These are phyloP conservation scores for Aspergillus hortae DNA, from an alignment of 2,329 filamentous ascomycete species.

Conservation along the genomic window DNA sequence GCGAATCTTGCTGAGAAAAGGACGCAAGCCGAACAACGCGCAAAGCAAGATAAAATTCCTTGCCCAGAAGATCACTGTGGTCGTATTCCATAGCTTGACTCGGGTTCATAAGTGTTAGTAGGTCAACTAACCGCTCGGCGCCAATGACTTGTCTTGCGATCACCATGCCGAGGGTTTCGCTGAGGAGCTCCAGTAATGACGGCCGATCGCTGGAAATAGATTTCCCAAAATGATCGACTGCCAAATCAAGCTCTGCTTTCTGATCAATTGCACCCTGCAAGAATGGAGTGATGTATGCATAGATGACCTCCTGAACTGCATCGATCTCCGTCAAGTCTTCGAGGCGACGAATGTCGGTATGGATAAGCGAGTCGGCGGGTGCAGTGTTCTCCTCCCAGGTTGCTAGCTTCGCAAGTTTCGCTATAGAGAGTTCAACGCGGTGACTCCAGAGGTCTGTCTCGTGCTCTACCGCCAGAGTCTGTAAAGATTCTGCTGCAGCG, in stretches of 20 bases:
- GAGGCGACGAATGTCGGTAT: conserved; percentile 50
- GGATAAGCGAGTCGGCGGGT: conserved; percentile 33
- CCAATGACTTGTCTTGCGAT: conserved; percentile 67
- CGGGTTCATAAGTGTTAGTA: conserved; percentile 74
- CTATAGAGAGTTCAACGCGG: conserved; percentile 85
- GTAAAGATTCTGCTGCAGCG: conserved; percentile 67
- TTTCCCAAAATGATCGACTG: conserved; percentile 63
- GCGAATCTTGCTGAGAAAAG: conserved; percentile 50
- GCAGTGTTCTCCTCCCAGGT: conserved; percentile 42
- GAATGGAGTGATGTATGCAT: conserved; percentile 64
- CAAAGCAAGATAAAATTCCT: conserved; percentile 74
- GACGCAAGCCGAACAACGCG: conserved; percentile 52
- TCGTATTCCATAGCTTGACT: conserved; percentile 42
- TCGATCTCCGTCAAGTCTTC: conserved; percentile 66
- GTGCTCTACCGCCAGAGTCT: conserved; percentile 64
- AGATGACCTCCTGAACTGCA: conserved; percentile 74
- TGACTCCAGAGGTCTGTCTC: conserved; percentile 88
- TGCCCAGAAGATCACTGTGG: conserved; percentile 48
- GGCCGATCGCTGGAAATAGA: conserved; percentile 54
- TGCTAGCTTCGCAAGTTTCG: conserved; percentile 75
- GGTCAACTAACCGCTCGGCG: conserved; percentile 53
- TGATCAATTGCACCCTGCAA: conserved; percentile 73
- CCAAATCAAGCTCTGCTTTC: conserved; percentile 71
- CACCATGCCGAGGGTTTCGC: conserved; percentile 65
- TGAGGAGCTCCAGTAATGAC: conserved; percentile 68